Percentiles rank a stretch among this genome's conserved stretches.
phyloP scores from a whole-genome alignment of 164 flowering plant genomes.

The Vitis amurensis region DNA sequence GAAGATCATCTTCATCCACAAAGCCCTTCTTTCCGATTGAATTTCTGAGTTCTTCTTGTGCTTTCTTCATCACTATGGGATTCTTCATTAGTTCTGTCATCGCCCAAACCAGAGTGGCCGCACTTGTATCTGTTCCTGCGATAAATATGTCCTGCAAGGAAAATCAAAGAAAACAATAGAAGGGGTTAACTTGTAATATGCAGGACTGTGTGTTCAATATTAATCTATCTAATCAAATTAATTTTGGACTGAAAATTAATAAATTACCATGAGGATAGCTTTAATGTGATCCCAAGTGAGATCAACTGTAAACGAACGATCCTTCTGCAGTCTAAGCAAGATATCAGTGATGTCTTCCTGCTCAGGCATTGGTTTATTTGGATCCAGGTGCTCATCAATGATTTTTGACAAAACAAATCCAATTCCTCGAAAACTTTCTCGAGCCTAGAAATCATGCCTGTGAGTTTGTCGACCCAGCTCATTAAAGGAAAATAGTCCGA shows the following conservation, averaged over 20 bases:
- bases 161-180: background rate
- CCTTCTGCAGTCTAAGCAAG: constrained; percentile 18
- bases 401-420: constrained; percentile 10
- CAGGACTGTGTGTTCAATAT: too few species aligned
- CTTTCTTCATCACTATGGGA: too few species aligned
- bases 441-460: background rate
- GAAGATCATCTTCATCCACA: too few species aligned
- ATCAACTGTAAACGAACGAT: constrained; percentile 1
- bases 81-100: constrained; percentile 19
- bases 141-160: background rate
- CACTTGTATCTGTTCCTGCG: too few species aligned
- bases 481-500: background rate
- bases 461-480: constrained; percentile 4
- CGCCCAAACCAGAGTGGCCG: too few species aligned
- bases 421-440: constrained; percentile 7
- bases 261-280: constrained; percentile 1
- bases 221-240: too few species aligned
- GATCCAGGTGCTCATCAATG: constrained; percentile 25
- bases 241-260: too few species aligned
- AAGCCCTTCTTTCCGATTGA: too few species aligned
- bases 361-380: constrained; percentile 6
- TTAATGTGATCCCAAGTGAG: constrained; percentile 29
- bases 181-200: too few species aligned
- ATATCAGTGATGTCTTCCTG: constrained; percentile 24
- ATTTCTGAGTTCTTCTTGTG: too few species aligned